Conservation (phyloP, 2,329 filamentous ascomycete genomes). For the Penicillium brasilianum region DNA sequence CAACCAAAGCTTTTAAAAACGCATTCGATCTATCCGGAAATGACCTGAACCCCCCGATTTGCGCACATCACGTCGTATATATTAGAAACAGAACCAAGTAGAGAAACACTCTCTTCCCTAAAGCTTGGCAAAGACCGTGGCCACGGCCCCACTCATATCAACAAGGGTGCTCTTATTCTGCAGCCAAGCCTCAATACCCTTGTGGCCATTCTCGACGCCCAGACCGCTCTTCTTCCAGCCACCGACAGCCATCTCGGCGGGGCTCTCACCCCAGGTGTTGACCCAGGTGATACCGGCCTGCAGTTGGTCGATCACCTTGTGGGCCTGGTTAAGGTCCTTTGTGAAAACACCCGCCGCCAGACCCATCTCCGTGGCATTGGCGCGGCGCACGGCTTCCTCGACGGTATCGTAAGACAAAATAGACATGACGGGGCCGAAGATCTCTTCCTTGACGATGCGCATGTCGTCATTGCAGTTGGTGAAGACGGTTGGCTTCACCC, state of each 20-base stretch:
- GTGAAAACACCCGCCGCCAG: slow-evolving; percentile 86
- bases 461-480: slow-evolving; percentile 83
- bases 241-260: slow-evolving; percentile 89
- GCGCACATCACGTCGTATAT: slow-evolving; percentile 1
- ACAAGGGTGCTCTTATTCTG: slow-evolving; percentile 87
- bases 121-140: slow-evolving; percentile 75
- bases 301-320: slow-evolving; percentile 71
- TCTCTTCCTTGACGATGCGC: slow-evolving; percentile 80
- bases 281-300: slow-evolving; percentile 90
- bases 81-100: neutral
- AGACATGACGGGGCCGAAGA: slow-evolving; percentile 86
- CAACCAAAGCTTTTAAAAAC: neutral
- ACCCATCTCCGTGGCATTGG: slow-evolving; percentile 77
- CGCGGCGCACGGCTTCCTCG: slow-evolving; percentile 71
- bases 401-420: slow-evolving; percentile 75
- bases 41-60: neutral
- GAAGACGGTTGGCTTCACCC: slow-evolving; percentile 83
- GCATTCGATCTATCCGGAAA: neutral
- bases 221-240: slow-evolving; percentile 92
- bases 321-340: slow-evolving; percentile 72
- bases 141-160: slow-evolving; percentile 74
- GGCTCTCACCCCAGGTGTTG: slow-evolving; percentile 91
- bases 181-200: slow-evolving; percentile 80
- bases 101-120: slow-evolving; percentile 40
- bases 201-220: slow-evolving; percentile 82